Percentiles rank a stretch among this genome's conserved stretches.
These are phyloP conservation scores for Saksenaea oblongispora DNA, from an alignment of 371 early-diverging fungal genomes.

Conservation along the genomic window DNA sequence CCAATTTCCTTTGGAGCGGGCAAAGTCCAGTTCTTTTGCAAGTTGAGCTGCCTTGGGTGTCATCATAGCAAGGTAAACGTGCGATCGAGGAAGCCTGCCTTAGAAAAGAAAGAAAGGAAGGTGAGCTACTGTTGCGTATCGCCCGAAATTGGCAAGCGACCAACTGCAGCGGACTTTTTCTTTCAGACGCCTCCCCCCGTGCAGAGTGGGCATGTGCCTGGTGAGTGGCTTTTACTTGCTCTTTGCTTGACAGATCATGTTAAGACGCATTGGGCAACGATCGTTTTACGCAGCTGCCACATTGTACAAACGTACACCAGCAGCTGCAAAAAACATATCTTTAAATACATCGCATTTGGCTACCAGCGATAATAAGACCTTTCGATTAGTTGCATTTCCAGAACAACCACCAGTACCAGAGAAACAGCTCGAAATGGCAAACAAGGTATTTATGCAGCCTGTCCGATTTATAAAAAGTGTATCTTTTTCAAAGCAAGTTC, in stretches of 20 bases:
- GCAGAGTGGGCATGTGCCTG: neutral
- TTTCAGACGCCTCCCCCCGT: neutral
- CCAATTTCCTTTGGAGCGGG: constrained; percentile 63
- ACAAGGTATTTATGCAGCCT: constrained; percentile 38
- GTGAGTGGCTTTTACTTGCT: neutral
- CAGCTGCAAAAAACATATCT: neutral
- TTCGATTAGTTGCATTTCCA: constrained; percentile 30
- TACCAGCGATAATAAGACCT: neutral
- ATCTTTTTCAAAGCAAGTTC: constrained; percentile 29
- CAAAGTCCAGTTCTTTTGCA: constrained; percentile 53
- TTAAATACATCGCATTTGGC: neutral
- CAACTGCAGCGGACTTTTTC: neutral
- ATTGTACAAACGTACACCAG: neutral
- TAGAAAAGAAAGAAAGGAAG: neutral
- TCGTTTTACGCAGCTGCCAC: neutral
- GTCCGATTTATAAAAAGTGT: constrained; percentile 45
- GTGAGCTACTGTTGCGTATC: neutral
- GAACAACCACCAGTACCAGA: constrained; percentile 18
- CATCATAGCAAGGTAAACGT: constrained; percentile 15
- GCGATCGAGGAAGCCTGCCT: neutral
- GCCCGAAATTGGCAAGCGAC: constrained; percentile 4
- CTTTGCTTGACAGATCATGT: neutral
- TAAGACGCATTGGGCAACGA: neutral
- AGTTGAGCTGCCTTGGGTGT: constrained; percentile 28
- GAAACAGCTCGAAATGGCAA: constrained; percentile 22